Base-by-base conservation (phyloP, 768 basidiomycete genomes). In the Nidula microcarpa region DNA sequence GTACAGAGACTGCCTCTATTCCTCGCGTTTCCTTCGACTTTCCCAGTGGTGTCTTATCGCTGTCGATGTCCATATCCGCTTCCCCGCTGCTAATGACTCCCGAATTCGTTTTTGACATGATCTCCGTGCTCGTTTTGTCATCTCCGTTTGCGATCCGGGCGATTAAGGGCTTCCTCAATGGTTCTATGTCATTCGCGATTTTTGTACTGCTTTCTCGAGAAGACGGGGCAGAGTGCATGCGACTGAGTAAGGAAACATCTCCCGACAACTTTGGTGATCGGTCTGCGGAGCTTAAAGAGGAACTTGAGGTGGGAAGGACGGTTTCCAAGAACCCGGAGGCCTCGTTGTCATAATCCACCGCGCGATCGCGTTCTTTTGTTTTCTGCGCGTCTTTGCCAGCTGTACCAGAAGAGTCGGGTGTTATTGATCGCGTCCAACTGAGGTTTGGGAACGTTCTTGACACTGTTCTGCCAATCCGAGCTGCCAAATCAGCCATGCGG, bases 361-460 rank as follows among this genome's bases (percentile, higher is more conserved):
- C 23, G 23, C 2, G 23, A 23, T 23, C 23, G 23, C 23, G 23
- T 23, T 23, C 23, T 23, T 23, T 23, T 23, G 23, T 23, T 23
- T 23, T 23, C 23, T 23, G 23, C 23, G 23, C 23, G 23, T 23
- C 23, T 23, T 23, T 23, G 23, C 3, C 23, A 23, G 3, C 37
- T 41, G 37, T 11, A 2, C 11, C 4, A 41, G 37, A 41, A 16
- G 37, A 41, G 11, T 41, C 11, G 57, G 45, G 37, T 55, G 23
- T 55, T 11, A 58, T 58, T n/a, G 63, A 58, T 43, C 61, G 59
- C 14, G 54, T 46, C 63, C 63, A 64, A 5, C 52, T 33, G 41
- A 56, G 57, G 54, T 65, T 51, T 5, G 44, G 39, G 50, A 49
- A 59, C 35, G 52, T 35, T 50, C 57, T 60, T 16, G 53, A 55